Conservation (phyloP, 495 filamentous ascomycete species). For the Pyrenula aspistea region DNA sequence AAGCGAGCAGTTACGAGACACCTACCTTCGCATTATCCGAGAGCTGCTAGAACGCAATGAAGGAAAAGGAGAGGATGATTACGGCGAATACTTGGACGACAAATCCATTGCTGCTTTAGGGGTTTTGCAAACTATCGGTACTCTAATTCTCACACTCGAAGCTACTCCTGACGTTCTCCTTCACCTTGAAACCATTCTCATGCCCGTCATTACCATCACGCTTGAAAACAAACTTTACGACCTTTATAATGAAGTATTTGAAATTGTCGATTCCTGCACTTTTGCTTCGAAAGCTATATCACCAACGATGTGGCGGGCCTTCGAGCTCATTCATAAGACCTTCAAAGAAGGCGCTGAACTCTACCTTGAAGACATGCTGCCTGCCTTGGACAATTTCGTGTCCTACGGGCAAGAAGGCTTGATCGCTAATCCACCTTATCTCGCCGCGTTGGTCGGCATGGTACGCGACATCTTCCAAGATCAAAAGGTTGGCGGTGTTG, state of each 20-base stretch:
- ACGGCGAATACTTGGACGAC: constrained; percentile 87
- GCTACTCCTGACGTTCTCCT: constrained; percentile 89
- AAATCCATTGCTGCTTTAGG: constrained; percentile 97
- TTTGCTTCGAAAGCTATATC: constrained; percentile 94
- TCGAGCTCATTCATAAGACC: constrained; percentile 88
- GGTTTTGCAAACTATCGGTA: constrained; percentile 95
- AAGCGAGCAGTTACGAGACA: constrained; percentile 92
- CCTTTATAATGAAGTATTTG: constrained; percentile 94
- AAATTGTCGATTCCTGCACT: constrained; percentile 99
- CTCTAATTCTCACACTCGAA: constrained; percentile 89
- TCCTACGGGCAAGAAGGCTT: constrained; percentile 75
- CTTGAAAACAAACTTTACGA: constrained; percentile 96
- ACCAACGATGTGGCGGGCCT: constrained; percentile 94
- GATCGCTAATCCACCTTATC: constrained; percentile 70
- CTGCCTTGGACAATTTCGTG: constrained; percentile 93
- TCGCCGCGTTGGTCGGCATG: constrained; percentile 80
- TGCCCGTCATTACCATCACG: constrained; percentile 93
- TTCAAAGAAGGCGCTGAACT: constrained; percentile 96
- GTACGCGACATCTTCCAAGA: constrained; percentile 63
- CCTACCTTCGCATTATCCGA: constrained; percentile 84
- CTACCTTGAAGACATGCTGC: constrained; percentile 98
- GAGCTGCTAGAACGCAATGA: constrained; percentile 78
- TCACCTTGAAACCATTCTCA: constrained; percentile 87
- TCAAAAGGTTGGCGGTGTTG: constrained; percentile 84
- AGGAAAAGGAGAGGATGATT: constrained; percentile 49